A percentile compares a stretch with the other conserved stretches of the same genome.
Evolutionary conservation across 176 grass and related monocot genomes (phyloP).

Genomic region (Carex kokanica): DNA sequence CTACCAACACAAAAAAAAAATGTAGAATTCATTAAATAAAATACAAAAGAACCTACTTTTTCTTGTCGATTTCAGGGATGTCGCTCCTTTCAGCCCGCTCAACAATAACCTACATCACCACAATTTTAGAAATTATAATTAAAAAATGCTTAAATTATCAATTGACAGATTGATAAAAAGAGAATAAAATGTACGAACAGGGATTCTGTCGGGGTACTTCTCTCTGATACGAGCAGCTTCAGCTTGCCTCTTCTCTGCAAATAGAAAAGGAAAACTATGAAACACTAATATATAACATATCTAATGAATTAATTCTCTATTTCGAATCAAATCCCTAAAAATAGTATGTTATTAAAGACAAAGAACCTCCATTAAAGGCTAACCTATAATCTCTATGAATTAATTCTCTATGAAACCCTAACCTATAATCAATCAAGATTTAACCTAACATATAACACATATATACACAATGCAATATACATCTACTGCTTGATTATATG

Average conservation of each 20-base stretch:
- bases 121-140: constrained; percentile 10
- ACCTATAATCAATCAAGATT: too few species aligned
- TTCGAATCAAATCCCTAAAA: not conserved
- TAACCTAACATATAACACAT: too few species aligned
- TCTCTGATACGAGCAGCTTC: constrained; percentile 84
- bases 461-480: too few species aligned
- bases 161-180: not conserved
- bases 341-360: not conserved
- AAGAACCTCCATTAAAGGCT: not conserved
- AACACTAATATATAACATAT: not conserved
- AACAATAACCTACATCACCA: constrained; percentile 70
- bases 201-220: constrained; percentile 84
- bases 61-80: constrained; percentile 87
- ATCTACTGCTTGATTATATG: too few species aligned
- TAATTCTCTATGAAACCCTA: too few species aligned
- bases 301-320: not conserved
- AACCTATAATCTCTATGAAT: too few species aligned
- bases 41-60: too few species aligned
- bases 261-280: not conserved
- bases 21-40: too few species aligned
- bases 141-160: not conserved
- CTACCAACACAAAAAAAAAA: too few species aligned
- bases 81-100: constrained; percentile 82
- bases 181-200: constrained; percentile 39
- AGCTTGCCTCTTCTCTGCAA: constrained; percentile 67